A percentile compares a stretch with the other conserved stretches of the same genome.
Evolutionary conservation across 805 yeast genomes (phyloP).

Genomic region (Candida incommunis): DNA sequence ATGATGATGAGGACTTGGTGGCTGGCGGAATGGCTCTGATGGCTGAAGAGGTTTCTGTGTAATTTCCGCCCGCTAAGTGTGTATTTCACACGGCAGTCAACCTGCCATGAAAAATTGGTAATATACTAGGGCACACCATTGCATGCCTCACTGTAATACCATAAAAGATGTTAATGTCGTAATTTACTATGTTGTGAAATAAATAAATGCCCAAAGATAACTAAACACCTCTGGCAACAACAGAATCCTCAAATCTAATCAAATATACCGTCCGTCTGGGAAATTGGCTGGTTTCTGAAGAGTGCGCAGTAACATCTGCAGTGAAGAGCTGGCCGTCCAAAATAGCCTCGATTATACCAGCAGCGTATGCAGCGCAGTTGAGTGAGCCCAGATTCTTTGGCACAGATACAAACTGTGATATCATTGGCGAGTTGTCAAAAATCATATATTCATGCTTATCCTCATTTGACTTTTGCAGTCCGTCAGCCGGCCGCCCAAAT

Average conservation of each 20-base stretch:
- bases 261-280: slow-evolving; percentile 65
- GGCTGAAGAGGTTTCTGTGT: neutral
- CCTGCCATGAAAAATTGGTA: too few species aligned
- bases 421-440: slow-evolving; percentile 56
- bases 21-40: slow-evolving; percentile 6
- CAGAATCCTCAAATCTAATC: slow-evolving; percentile 41
- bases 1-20: slow-evolving; percentile 12
- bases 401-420: slow-evolving; percentile 58
- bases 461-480: slow-evolving; percentile 57
- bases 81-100: too few species aligned
- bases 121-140: too few species aligned
- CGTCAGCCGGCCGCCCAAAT: slow-evolving; percentile 64
- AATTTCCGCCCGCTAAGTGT: too few species aligned
- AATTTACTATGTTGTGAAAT: too few species aligned
- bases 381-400: slow-evolving; percentile 69
- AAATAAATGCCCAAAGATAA: too few species aligned
- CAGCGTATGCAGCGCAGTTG: slow-evolving; percentile 71
- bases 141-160: too few species aligned
- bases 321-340: slow-evolving; percentile 59
- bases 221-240: neutral
- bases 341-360: slow-evolving; percentile 76
- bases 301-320: slow-evolving; percentile 73
- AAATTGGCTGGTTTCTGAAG: slow-evolving; percentile 42
- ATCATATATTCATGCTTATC: slow-evolving; percentile 64
- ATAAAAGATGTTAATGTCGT: too few species aligned